phyloP scores from a whole-genome alignment of 805 yeast genomes.

The Candida koratica region DNA sequence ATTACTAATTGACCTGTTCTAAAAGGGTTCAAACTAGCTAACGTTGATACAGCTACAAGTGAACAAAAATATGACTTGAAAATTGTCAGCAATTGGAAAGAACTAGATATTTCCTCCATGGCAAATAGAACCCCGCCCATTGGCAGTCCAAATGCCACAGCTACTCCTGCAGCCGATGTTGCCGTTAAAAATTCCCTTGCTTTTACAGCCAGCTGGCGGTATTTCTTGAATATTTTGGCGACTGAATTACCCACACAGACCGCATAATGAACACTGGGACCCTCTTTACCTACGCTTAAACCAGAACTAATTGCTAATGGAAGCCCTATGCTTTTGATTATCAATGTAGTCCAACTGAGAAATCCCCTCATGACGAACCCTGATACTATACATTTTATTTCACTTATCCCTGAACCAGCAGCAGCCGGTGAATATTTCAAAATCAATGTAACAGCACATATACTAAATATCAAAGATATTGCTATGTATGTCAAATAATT shows the following conservation, averaged over 20 bases:
- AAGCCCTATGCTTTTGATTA: constrained; percentile 72
- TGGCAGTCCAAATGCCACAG: constrained; percentile 96
- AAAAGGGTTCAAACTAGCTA: constrained; percentile 83
- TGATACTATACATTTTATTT: constrained; percentile 88
- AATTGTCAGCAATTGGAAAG: constrained; percentile 70
- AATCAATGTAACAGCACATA: constrained; percentile 65
- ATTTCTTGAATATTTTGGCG: constrained; percentile 49
- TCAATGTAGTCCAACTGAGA: constrained; percentile 65
- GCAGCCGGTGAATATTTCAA: constrained; percentile 77
- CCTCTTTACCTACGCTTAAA: constrained; percentile 92
- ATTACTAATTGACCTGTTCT: constrained; percentile 91
- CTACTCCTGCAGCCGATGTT: constrained; percentile 96
- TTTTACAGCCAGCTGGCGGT: constrained; percentile 43
- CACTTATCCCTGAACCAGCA: constrained; percentile 97
- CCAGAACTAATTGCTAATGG: constrained; percentile 95
- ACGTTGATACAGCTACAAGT: constrained; percentile 75
- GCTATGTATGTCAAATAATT: constrained; percentile 58
- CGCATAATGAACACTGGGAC: constrained; percentile 97
- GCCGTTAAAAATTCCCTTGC: constrained; percentile 72
- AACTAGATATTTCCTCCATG: constrained; percentile 81
- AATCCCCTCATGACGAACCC: constrained; percentile 83
- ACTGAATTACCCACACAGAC: constrained; percentile 90
- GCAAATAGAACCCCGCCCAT: constrained; percentile 95
- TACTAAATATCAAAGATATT: constrained; percentile 59
- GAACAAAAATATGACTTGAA: constrained; percentile 94